Evolutionary conservation across 1,139 yeast species (phyloP).

Genomic region (Lodderomyces jiufengensis): DNA sequence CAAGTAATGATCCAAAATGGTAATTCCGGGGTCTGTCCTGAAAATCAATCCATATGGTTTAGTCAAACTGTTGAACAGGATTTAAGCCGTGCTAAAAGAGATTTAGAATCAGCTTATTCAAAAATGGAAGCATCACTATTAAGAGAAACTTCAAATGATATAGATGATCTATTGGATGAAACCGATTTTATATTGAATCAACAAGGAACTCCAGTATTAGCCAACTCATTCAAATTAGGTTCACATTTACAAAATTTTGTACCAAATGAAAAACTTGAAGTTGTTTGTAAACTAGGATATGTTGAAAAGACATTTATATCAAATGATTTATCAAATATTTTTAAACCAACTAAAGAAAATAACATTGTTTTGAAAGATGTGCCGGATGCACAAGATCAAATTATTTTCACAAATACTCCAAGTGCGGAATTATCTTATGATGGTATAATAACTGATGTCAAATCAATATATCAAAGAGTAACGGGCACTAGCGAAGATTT

Average conservation of each 20-base stretch:
- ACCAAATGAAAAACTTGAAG: constrained; percentile 75
- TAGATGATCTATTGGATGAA: constrained; percentile 43
- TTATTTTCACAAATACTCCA: constrained; percentile 70
- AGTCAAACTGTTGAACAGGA: constrained; percentile 75
- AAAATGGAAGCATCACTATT: constrained; percentile 77
- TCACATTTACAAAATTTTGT: constrained; percentile 79
- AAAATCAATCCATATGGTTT: constrained; percentile 89
- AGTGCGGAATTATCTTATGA: constrained; percentile 85
- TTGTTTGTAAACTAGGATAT: constrained; percentile 73
- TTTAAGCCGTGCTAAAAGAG: constrained; percentile 60
- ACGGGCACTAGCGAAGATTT: constrained; percentile 95
- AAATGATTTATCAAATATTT: constrained; percentile 39
- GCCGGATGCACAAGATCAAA: constrained; percentile 37
- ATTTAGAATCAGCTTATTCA: constrained; percentile 73
- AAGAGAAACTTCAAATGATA: constrained; percentile 61
- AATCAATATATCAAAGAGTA: constrained; percentile 64
- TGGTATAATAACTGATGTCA: constrained; percentile 83
- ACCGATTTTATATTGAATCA: constrained; percentile 50
- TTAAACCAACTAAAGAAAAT: constrained; percentile 29
- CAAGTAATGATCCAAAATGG: constrained; percentile 86
- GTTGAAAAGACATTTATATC: constrained; percentile 63
- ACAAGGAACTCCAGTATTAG: constrained; percentile 60
- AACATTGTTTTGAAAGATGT: constrained; percentile 32
- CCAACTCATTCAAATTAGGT: constrained; percentile 82
- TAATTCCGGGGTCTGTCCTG: constrained; percentile 87